These are phyloP conservation scores for Nigrospora sphaerica DNA, from an alignment of 2,329 filamentous ascomycete species.

Conservation along the genomic window DNA sequence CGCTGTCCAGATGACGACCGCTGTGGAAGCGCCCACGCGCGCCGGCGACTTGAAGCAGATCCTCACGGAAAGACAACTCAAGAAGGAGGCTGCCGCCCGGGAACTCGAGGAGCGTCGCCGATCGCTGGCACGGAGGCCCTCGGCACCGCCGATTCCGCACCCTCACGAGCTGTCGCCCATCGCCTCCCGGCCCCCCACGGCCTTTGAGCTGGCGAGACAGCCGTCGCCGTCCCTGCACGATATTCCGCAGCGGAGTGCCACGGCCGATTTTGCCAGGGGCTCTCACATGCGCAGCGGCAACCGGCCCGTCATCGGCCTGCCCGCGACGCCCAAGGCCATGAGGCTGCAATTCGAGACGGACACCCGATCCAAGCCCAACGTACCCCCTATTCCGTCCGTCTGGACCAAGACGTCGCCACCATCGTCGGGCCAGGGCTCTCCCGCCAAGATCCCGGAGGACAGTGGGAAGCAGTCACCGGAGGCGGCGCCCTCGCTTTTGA, in stretches of 20 bases:
- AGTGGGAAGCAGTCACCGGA: constrained; percentile 20
- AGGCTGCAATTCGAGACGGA: constrained; percentile 64
- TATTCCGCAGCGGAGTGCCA: constrained; percentile 53
- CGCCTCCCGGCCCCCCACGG: constrained; percentile 19
- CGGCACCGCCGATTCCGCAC: constrained; percentile 72
- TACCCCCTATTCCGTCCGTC: constrained; percentile 43
- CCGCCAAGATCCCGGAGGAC: constrained; percentile 20
- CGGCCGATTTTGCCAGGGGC: constrained; percentile 52
- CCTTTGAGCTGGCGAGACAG: constrained; percentile 36
- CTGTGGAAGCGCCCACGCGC: constrained; percentile 14
- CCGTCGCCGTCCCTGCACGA: constrained; percentile 30
- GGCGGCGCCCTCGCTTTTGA: constrained; percentile 24
- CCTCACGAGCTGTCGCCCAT: constrained; percentile 49
- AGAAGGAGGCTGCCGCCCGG: constrained; percentile 69
- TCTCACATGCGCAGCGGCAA: constrained; percentile 39
- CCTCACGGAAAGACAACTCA: constrained; percentile 55
- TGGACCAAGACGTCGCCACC: constrained; percentile 36
- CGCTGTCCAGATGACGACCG: constrained; percentile 12
- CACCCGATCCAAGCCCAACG: constrained; percentile 43
- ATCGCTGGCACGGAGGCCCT: constrained; percentile 74
- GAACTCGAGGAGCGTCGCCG: constrained; percentile 84
- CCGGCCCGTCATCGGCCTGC: constrained; percentile 64
- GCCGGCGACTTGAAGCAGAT: constrained; percentile 47
- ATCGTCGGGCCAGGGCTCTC: constrained; percentile 26
- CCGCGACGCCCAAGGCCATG: constrained; percentile 89